Percentiles rank a stretch among this genome's conserved stretches.
Evolutionary conservation across 2,329 filamentous ascomycete genomes (phyloP).

Genomic region (Lasiodiplodia citricola): DNA sequence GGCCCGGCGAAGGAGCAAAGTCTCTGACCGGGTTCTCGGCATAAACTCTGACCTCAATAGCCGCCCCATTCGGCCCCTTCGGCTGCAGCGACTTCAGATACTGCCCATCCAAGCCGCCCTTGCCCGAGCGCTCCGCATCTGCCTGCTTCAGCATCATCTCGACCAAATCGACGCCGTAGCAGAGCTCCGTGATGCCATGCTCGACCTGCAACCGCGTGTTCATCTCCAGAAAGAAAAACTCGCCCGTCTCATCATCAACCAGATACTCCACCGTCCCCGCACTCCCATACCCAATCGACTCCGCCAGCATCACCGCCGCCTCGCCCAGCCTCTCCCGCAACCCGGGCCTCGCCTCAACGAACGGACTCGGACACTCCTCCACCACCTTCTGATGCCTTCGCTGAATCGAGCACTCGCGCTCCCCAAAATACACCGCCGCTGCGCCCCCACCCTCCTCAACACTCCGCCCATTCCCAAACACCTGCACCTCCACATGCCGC

Average conservation of each 20-base stretch:
- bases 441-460: slow-evolving; percentile 47
- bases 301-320: slow-evolving; percentile 71
- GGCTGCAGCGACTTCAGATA: slow-evolving; percentile 52
- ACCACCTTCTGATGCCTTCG: slow-evolving; percentile 88
- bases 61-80: slow-evolving; percentile 50
- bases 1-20: slow-evolving; percentile 65
- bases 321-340: slow-evolving; percentile 68
- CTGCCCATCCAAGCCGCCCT: slow-evolving; percentile 50
- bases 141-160: slow-evolving; percentile 63
- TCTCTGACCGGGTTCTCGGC: slow-evolving; percentile 64
- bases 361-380: slow-evolving; percentile 85
- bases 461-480: slow-evolving; percentile 77
- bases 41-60: slow-evolving; percentile 62
- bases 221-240: slow-evolving; percentile 73
- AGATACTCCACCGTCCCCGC: slow-evolving; percentile 92
- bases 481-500: slow-evolving; percentile 86
- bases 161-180: slow-evolving; percentile 60
- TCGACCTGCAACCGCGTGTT: slow-evolving; percentile 65
- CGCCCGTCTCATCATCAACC: slow-evolving; percentile 77
- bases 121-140: slow-evolving; percentile 54
- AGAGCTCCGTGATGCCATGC: slow-evolving; percentile 63
- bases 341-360: slow-evolving; percentile 55
- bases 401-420: slow-evolving; percentile 88
- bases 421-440: slow-evolving; percentile 80
- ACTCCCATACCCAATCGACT: slow-evolving; percentile 71